Evolutionary conservation across 2,329 filamentous ascomycete species (phyloP).

Genomic region (Coleophoma crateriformis): DNA sequence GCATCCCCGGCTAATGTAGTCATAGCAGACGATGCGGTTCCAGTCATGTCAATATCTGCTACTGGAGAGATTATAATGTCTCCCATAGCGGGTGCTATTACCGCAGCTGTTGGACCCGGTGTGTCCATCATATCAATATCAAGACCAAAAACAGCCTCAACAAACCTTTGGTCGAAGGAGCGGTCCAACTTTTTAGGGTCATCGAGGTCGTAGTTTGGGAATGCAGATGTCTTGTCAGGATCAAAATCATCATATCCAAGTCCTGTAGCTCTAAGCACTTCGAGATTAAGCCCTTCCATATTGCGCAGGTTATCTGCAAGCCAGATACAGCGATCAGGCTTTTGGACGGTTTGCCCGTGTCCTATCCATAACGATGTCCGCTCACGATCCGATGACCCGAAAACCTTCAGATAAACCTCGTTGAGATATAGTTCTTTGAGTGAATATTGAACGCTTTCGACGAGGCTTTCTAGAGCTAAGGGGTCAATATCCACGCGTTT

Average conservation of each 20-base stretch:
- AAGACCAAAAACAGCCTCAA: conserved; percentile 21
- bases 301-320: conserved; percentile 21
- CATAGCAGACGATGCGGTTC: not conserved
- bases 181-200: conserved; percentile 16
- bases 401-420: conserved; percentile 26
- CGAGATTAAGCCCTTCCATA: conserved; percentile 18
- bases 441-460: conserved; percentile 18
- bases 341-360: conserved; percentile 5
- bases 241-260: conserved; percentile 27
- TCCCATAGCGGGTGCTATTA: not conserved
- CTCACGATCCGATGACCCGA: conserved; percentile 7
- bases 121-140: not conserved
- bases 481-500: conserved; percentile 25
- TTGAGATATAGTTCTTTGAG: conserved; percentile 26
- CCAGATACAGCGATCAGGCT: conserved; percentile 16
- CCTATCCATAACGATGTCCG: conserved; percentile 24
- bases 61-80: not conserved
- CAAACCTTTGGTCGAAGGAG: conserved; percentile 26
- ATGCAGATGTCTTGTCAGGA: conserved; percentile 5
- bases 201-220: conserved; percentile 20
- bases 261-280: conserved; percentile 22
- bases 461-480: conserved; percentile 15
- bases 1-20: not conserved
- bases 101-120: not conserved
- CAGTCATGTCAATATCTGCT: not conserved